Evolutionary conservation across 345 rosid species (phyloP), one percentile per base, ranked within the genome.

Genomic region (Cardamine resedifolia): DNA sequence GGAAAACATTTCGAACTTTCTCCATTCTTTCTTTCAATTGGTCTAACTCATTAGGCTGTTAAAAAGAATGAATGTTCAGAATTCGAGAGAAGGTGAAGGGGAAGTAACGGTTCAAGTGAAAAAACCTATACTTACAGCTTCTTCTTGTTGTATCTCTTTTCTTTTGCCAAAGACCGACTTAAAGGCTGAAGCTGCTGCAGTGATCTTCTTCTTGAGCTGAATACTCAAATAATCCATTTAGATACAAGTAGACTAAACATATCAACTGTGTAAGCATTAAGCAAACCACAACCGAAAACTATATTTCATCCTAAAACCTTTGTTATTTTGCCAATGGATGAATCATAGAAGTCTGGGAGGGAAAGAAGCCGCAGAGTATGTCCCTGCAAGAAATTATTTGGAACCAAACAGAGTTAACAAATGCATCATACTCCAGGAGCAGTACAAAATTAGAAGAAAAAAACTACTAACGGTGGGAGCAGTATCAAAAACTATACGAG

Each of bases 341-440:
- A 77, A 74, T 89, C 91, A 78, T 88, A 66, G 73, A 87, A 89
- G 71, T 89, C 96, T n/a, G 97, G 97, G 63, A 91, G 81, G 24
- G 93, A 91, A 50, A 91, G 83, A 79, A 91, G 90, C 50, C 91
- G 87, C 75, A 89, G 90, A 14, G 90, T 87, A 78, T 91, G 97
- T 49, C 96, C 97, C 92, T 89, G 58, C 44, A 71, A 71, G 73
- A 64, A 36, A 11, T 38, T 26, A 60, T 36, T 3, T 24, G 71
- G n/a, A 34, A 73, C 23, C 15, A 23, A 31, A 57, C n/a, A 57
- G 58, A 41, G 27, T 23, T n/a, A 23, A 30, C 10, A 63, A 70
- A 41, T 31, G 43, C 27, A 23, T 19, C 20, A n/a, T n/a, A n/a
- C 41, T 48, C 11, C 20, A 45, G 23, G 20, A 57, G 14, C 16